Evolutionary conservation across 2,329 filamentous ascomycete species (phyloP), one percentile per base, ranked within the genome.

Genomic region (Pseudogymnoascus sp.): DNA sequence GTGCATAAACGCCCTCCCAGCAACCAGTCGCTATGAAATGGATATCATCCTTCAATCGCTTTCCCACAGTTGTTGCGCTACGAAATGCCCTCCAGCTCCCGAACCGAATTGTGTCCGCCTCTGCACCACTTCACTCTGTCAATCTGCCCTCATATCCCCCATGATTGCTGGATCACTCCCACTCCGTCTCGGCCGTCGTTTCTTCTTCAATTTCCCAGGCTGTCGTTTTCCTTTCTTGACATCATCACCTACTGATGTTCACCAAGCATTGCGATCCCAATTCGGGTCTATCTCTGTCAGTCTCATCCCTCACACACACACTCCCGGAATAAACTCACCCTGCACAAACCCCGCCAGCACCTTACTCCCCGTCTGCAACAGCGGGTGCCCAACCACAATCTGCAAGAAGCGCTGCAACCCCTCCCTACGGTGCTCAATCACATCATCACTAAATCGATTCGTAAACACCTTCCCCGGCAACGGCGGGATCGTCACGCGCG

Each of bases 401-500:
- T 95, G 93, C 74, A 99, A 78, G 75, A 99, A 99, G 74, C 96
- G 87, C 80, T 99, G 93, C 69, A 99, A 80, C 1, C 95, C 95
- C 70, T 93, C 90, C 67, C 93, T 83, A 62, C 95, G 83, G 73
- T 96, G 91, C 81, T 97, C 95, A 75, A 99, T 99, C 72, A 99
- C 93, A 75, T 96, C 93, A 78, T 99, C 95, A 72, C 90, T 96
- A 80, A 99, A 99, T 56, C 95, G 87, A 77, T 97, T 97, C 61
- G 93, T 96, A 71, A 97, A 97, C 63, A 99, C 95, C 78, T 97
- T 99, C 61, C 95, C 95, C 0, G 95, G 95, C 67, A 99, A 80
- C 4, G 95, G 93, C 0, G 95, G 95, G 73, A 99, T 99, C 21
- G 92, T 96, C 64, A 99, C 95, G 68, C 93, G 86, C 64, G 93